Conservation (phyloP, 257 asterid species). For the Coffea canephora region DNA sequence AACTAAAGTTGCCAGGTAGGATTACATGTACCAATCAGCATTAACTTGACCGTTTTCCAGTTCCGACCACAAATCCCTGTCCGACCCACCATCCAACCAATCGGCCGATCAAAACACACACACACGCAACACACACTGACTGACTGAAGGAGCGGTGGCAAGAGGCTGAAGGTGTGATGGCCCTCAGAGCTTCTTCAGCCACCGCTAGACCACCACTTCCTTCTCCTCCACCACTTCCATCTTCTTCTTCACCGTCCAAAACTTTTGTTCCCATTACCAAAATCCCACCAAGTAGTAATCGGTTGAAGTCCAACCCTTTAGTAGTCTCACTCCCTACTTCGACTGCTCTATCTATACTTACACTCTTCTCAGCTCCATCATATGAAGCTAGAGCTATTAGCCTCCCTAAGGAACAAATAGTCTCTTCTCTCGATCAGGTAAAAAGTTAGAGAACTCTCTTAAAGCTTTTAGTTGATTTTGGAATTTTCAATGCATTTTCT, state of each 20-base stretch:
- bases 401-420: conserved; percentile 77
- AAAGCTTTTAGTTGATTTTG: not conserved
- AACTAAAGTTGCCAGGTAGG: conserved; percentile 20
- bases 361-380: conserved; percentile 53
- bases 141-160: conserved; percentile 20
- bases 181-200: conserved; percentile 85
- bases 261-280: conserved; percentile 22
- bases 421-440: conserved; percentile 87
- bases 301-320: conserved; percentile 26
- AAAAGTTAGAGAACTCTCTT: not conserved
- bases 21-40: conserved; percentile 11
- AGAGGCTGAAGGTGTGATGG: conserved; percentile 48
- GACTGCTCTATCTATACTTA: conserved; percentile 57
- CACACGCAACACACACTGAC: not conserved
- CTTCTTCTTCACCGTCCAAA: conserved; percentile 30
- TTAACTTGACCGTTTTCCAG: conserved; percentile 8
- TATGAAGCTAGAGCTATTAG: conserved; percentile 63
- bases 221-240: conserved; percentile 23
- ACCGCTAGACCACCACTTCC: conserved; percentile 53
- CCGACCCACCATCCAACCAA: not conserved
- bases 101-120: conserved; percentile 1
- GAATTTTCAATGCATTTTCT: not conserved
- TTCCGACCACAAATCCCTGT: conserved; percentile 27
- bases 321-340: conserved; percentile 47
- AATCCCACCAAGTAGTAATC: conserved; percentile 30